These are phyloP conservation scores for Lichtheimia ornata DNA, from an alignment of 371 early-diverging fungal genomes.

Conservation along the genomic window DNA sequence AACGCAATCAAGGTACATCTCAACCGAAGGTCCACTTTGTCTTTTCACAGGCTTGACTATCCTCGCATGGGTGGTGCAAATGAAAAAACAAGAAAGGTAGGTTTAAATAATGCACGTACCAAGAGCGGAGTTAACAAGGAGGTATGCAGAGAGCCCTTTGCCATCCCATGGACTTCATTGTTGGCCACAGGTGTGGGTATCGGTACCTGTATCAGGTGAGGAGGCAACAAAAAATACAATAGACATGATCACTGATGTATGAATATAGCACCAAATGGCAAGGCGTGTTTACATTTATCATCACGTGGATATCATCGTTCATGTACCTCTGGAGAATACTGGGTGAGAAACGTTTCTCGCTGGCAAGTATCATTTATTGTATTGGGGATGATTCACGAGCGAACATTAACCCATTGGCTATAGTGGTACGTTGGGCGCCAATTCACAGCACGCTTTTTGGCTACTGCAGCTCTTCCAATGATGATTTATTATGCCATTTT, in stretches of 20 bases:
- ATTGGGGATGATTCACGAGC: not conserved
- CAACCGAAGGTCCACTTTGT: conserved; percentile 22
- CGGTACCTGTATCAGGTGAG: conserved; percentile 15
- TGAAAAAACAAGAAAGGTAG: conserved; percentile 23
- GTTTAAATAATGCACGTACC: not conserved
- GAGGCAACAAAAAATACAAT: too few species aligned
- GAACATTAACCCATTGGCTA: not conserved
- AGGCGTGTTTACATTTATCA: conserved; percentile 17
- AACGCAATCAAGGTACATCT: conserved; percentile 34
- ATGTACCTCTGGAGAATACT: conserved; percentile 83
- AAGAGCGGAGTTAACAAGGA: not conserved
- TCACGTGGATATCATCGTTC: conserved; percentile 61
- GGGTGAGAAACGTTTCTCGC: conserved; percentile 57
- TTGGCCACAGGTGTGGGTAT: conserved; percentile 9
- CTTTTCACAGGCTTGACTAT: conserved; percentile 25
- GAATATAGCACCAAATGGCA: conserved; percentile 33
- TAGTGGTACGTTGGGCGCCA: conserved; percentile 32
- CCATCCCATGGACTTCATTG: not conserved
- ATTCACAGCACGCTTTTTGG: conserved; percentile 58
- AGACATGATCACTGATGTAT: too few species aligned
- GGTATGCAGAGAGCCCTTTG: conserved; percentile 1
- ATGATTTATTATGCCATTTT: conserved; percentile 79
- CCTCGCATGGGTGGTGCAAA: conserved; percentile 8
- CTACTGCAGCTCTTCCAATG: conserved; percentile 79
- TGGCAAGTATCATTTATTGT: conserved; percentile 22